Conservation (phyloP, 768 basidiomycete genomes). For the Postia placenta region DNA sequence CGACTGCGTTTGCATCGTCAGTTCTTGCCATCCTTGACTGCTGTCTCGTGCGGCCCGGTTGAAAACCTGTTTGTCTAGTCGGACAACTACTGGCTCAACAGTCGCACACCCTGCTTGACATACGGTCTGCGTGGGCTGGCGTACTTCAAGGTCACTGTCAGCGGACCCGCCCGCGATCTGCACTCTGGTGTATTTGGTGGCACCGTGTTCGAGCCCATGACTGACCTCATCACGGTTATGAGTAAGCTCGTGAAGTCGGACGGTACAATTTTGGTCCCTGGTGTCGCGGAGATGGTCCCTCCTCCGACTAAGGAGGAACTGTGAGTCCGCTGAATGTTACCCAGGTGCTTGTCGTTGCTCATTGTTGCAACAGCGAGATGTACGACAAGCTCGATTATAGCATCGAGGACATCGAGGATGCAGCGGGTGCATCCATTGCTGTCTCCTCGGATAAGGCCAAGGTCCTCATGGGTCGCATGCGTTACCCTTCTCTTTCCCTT, state of each 20-base stretch:
- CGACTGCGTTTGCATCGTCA: conserved; percentile 89
- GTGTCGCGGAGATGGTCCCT: conserved; percentile 80
- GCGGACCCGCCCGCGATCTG: conserved; percentile 81
- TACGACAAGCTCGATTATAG: conserved; percentile 74
- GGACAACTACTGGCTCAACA: conserved; percentile 94
- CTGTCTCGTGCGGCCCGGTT: background rate
- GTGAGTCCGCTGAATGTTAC: conserved; percentile 30
- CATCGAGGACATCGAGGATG: conserved; percentile 63
- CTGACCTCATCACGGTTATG: conserved; percentile 80
- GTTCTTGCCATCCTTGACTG: conserved; percentile 19
- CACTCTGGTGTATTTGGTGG: conserved; percentile 88
- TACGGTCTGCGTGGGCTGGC: conserved; percentile 86
- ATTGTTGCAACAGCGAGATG: conserved; percentile 38
- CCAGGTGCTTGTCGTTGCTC: background rate
- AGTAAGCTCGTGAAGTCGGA: conserved; percentile 73
- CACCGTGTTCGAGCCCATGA: conserved; percentile 89
- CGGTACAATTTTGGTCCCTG: conserved; percentile 86
- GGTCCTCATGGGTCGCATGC: conserved; percentile 92
- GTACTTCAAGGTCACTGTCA: conserved; percentile 79
- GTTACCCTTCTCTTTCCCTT: conserved; percentile 79
- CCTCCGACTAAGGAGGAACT: conserved; percentile 68
- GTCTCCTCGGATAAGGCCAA: conserved; percentile 70
- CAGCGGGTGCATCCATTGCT: conserved; percentile 71
- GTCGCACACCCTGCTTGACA: conserved; percentile 72
- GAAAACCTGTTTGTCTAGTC: conserved; percentile 36